Conservation (phyloP, 495 filamentous ascomycete species). For the Penicillium canescens region DNA sequence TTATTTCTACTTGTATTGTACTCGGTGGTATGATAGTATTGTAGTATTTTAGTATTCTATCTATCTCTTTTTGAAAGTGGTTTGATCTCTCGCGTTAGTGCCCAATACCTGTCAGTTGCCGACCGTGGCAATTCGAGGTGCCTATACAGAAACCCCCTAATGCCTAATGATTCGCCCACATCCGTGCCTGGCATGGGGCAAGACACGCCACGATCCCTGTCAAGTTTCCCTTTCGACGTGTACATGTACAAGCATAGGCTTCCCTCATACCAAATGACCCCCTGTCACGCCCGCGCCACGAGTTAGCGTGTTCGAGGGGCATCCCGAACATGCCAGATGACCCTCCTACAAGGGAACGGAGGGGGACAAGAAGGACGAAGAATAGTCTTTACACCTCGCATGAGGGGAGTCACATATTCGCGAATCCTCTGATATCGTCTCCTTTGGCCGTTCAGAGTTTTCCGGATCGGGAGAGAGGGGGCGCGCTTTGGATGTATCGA, state of each 20-base stretch:
- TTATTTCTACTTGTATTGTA: not conserved
- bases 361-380: not conserved
- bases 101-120: no score
- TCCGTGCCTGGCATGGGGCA: slow-evolving; percentile 2
- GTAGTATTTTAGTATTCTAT: not conserved
- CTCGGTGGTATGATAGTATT: no score
- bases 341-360: not conserved
- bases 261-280: slow-evolving; percentile 21
- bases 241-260: not conserved
- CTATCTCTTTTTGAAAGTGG: not conserved
- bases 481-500: slow-evolving; percentile 16
- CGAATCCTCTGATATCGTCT: not conserved
- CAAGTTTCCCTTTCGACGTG: not conserved
- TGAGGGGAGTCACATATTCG: slow-evolving; percentile 18
- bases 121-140: no score
- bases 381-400: slow-evolving; percentile 24
- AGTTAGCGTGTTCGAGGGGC: slow-evolving; percentile 23
- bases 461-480: not conserved
- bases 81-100: no score
- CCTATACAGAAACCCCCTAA: slow-evolving; percentile 1
- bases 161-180: slow-evolving; percentile 5
- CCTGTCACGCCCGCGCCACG: slow-evolving; percentile 25
- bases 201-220: slow-evolving; percentile 3
- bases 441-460: not conserved
- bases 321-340: slow-evolving; percentile 9